phyloP scores from a whole-genome alignment of 139 green algal species.

The Coelastrella sp. region DNA sequence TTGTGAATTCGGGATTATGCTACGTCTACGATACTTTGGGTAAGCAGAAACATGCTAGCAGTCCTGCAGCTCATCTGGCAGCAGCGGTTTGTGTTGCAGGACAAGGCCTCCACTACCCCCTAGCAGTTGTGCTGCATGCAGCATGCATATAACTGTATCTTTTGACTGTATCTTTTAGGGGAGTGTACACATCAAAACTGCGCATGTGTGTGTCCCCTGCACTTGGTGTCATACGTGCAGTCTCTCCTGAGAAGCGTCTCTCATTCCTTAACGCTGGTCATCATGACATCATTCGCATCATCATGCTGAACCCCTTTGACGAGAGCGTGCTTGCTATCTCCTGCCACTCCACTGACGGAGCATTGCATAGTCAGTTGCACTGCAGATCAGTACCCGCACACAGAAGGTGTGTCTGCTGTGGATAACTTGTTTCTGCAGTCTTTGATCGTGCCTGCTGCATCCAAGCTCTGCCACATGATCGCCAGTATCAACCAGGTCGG shows the following conservation, averaged over 20 bases:
- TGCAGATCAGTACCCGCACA: constrained; percentile 20
- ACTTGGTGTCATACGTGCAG: neutral
- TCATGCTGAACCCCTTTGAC: constrained; percentile 25
- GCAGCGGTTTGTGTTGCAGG: neutral
- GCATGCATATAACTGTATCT: neutral
- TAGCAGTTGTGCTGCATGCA: no score
- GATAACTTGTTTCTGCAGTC: no score
- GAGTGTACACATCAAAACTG: neutral
- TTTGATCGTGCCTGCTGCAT: no score
- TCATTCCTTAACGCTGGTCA: constrained; percentile 16
- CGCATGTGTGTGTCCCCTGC: neutral
- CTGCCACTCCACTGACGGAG: constrained; percentile 1
- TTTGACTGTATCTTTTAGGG: neutral
- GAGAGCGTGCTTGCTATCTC: constrained; percentile 14
- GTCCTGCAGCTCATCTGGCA: neutral
- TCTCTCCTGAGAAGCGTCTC: neutral
- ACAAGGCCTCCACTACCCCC: neutral
- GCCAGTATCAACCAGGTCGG: no score
- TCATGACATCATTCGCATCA: constrained; percentile 31
- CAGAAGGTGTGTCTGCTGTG: neutral
- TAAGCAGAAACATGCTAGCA: neutral
- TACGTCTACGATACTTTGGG: neutral
- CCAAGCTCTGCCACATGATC: no score
- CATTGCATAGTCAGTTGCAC: constrained; percentile 27
- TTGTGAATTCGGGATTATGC: constrained; percentile 4